A percentile compares a stretch with the other conserved stretches of the same genome.
Conservation (phyloP, 257 asterid species). For the Rauvolfia tetraphylla region DNA sequence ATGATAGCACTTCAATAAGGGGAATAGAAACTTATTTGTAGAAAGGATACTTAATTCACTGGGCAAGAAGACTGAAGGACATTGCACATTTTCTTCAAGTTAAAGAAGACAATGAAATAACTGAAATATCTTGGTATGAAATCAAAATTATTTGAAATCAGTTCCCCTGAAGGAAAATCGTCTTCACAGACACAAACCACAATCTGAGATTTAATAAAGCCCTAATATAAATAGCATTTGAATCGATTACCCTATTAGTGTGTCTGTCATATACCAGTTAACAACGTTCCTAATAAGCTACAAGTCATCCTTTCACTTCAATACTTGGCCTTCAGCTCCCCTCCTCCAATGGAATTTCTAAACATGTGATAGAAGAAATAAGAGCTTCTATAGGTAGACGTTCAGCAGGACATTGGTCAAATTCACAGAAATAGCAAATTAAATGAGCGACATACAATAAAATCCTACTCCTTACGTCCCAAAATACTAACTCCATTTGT, state of each 20-base stretch:
- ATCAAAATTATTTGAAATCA: background rate
- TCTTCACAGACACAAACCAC: background rate
- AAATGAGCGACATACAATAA: background rate
- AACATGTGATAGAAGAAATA: background rate
- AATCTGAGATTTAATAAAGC: background rate
- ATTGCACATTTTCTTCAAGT: background rate
- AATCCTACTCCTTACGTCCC: no score
- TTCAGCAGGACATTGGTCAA: no score
- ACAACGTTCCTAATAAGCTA: background rate
- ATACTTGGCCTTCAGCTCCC: background rate
- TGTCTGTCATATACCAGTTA: background rate
- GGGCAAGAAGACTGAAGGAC: background rate
- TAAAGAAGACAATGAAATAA: background rate
- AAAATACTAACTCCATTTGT: no score
- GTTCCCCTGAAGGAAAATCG: background rate
- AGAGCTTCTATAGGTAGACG: background rate
- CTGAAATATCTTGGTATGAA: background rate
- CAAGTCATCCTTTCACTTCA: background rate
- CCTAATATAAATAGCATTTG: no score
- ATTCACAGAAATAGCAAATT: background rate
- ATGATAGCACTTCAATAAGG: slow-evolving; percentile 3
- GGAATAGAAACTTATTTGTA: background rate
- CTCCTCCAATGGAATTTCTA: background rate
- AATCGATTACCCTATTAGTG: background rate
- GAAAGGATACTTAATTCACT: background rate